A percentile compares a stretch with the other conserved stretches of the same genome.
Conservation (phyloP, 2,329 filamentous ascomycete species). For the Beauveria scarabaeidicola region DNA sequence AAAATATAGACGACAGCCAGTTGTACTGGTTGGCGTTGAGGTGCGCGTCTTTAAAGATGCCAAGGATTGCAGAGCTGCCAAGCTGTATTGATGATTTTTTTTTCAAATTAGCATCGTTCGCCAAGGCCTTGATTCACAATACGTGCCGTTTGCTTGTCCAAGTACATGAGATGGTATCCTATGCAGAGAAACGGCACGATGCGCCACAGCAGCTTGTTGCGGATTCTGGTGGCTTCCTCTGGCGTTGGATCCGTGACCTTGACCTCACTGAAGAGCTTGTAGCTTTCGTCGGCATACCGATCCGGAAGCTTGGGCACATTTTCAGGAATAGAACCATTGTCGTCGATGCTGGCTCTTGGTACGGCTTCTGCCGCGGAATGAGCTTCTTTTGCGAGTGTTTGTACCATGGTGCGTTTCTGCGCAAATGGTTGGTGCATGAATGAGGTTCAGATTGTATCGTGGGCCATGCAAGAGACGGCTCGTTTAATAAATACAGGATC, state of each 20-base stretch:
- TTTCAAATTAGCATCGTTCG: not conserved
- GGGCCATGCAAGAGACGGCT: not conserved
- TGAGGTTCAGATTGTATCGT: not conserved
- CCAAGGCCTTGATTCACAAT: not conserved
- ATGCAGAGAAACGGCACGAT: constrained; percentile 31
- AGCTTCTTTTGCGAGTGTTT: not conserved
- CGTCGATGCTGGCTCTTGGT: not conserved
- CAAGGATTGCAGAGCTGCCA: constrained; percentile 14
- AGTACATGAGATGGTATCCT: constrained; percentile 32
- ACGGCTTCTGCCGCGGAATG: not conserved
- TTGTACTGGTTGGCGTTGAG: constrained; percentile 14
- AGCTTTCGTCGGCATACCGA: constrained; percentile 32
- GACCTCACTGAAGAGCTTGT: constrained; percentile 30
- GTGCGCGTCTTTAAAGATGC: constrained; percentile 12
- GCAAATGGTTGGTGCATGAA: no score
- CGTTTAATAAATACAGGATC: no score
- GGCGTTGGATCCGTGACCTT: constrained; percentile 28
- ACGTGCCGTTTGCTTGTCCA: constrained; percentile 29
- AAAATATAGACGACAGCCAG: constrained; percentile 35
- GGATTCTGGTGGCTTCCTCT: constrained; percentile 22
- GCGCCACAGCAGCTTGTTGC: constrained; percentile 27
- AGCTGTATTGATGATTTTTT: not conserved
- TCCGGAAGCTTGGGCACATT: constrained; percentile 24
- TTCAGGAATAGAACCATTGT: not conserved
- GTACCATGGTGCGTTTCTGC: not conserved